phyloP scores from a whole-genome alignment of 2,329 filamentous ascomycete genomes.

The Pestalotiopsis sp. region DNA sequence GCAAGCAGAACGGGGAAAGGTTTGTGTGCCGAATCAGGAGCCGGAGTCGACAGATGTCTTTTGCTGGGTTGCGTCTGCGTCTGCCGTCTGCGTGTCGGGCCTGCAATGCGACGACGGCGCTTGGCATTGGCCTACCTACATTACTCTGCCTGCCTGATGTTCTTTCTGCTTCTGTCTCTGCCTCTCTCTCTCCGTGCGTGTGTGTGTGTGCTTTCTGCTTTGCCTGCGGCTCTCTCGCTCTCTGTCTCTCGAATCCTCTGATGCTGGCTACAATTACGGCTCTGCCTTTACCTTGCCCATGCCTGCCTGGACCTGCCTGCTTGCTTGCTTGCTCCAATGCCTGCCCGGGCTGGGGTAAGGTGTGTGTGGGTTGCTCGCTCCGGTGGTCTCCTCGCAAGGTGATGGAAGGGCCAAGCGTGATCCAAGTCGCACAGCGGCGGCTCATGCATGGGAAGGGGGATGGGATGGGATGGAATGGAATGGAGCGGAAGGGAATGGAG shows the following conservation, averaged over 20 bases:
- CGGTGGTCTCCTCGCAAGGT: slow-evolving; percentile 1
- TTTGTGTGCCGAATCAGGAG: slow-evolving; percentile 11
- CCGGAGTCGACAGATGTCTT: slow-evolving; percentile 1
- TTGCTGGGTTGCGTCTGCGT: slow-evolving; percentile 9
- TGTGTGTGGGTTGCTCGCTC: background rate
- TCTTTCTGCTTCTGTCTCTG: background rate
- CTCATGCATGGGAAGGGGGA: background rate
- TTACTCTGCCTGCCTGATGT: background rate
- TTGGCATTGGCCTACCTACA: background rate
- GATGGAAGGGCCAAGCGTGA: background rate
- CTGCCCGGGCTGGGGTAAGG: background rate
- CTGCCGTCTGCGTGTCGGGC: background rate
- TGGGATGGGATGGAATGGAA: background rate
- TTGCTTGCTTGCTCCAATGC: background rate
- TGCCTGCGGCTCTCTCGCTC: background rate
- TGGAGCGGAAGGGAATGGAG: background rate
- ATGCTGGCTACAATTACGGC: background rate
- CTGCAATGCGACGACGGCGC: slow-evolving; percentile 15
- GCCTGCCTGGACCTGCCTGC: background rate
- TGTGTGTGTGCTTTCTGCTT: background rate
- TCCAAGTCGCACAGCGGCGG: slow-evolving; percentile 2
- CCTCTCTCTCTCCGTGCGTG: background rate
- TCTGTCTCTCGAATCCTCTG: background rate
- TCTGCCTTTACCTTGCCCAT: background rate
- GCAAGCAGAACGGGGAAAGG: background rate